phyloP scores from a whole-genome alignment of 495 filamentous ascomycete genomes.

The Massariosphaeria phaeospora region DNA sequence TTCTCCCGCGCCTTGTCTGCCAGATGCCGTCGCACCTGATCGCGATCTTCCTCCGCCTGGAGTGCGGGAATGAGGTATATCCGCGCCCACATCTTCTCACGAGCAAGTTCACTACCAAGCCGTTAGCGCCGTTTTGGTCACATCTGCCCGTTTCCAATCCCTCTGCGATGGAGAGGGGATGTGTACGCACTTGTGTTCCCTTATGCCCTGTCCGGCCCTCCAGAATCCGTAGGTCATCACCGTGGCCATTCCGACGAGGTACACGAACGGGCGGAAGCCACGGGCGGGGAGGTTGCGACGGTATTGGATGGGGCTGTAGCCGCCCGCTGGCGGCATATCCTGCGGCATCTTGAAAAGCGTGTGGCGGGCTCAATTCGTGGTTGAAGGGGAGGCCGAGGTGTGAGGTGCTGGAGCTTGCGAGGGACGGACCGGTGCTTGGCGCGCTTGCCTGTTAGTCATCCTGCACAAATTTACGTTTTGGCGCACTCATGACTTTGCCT shows the following conservation, averaged over 20 bases:
- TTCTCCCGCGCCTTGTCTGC: slow-evolving; percentile 87
- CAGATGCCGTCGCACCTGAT: slow-evolving; percentile 76
- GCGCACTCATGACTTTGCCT: background rate
- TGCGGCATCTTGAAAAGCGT: slow-evolving; percentile 55
- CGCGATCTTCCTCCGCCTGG: slow-evolving; percentile 93
- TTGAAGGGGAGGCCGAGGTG: slow-evolving; percentile 2
- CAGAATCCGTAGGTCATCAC: slow-evolving; percentile 89
- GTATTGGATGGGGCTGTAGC: slow-evolving; percentile 94
- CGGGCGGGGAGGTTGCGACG: slow-evolving; percentile 93
- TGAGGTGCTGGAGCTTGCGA: slow-evolving; percentile 9
- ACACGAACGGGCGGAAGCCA: slow-evolving; percentile 76
- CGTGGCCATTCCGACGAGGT: slow-evolving; percentile 66
- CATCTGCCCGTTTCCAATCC: background rate
- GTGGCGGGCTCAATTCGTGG: slow-evolving; percentile 14
- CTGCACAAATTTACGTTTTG: background rate
- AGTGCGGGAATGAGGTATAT: slow-evolving; percentile 88
- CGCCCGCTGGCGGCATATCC: slow-evolving; percentile 91
- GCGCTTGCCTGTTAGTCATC: slow-evolving; percentile 6
- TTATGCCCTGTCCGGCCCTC: slow-evolving; percentile 67
- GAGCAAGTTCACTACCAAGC: slow-evolving; percentile 70
- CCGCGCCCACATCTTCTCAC: slow-evolving; percentile 96
- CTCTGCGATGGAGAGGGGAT: background rate
- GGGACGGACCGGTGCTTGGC: slow-evolving; percentile 3
- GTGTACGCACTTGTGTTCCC: slow-evolving; percentile 75
- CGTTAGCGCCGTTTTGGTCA: slow-evolving; percentile 5